These are phyloP conservation scores for Botrytis fragariae DNA, from an alignment of 2,329 filamentous ascomycete species.

Conservation along the genomic window DNA sequence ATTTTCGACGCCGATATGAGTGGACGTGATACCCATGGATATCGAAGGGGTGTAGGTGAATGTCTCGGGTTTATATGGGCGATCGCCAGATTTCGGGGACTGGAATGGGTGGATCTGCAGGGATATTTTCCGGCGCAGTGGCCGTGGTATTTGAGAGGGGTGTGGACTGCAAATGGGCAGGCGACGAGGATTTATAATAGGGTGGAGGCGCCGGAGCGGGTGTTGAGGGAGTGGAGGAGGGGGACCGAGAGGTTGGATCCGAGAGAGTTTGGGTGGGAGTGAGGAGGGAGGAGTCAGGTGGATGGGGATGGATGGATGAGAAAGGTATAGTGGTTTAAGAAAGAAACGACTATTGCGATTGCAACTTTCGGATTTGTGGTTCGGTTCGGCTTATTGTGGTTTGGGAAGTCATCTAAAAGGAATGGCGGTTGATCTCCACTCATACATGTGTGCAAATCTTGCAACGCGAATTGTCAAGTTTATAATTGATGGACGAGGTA, in stretches of 20 bases:
- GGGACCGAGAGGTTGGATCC: constrained; percentile 7
- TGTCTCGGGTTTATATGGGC: constrained; percentile 1
- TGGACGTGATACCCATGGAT: neutral
- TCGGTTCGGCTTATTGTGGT: neutral
- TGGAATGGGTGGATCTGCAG: neutral
- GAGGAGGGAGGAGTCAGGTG: neutral
- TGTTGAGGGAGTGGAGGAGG: neutral
- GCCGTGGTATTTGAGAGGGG: neutral
- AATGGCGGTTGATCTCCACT: neutral
- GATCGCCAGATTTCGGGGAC: neutral
- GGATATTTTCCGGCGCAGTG: constrained; percentile 4
- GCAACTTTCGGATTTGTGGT: too few species aligned
- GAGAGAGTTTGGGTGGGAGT: neutral
- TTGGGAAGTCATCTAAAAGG: neutral
- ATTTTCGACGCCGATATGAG: neutral
- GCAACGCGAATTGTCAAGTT: neutral
- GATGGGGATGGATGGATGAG: neutral
- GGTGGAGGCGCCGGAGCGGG: neutral
- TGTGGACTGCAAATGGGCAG: neutral
- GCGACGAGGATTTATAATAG: neutral
- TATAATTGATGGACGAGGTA: neutral
- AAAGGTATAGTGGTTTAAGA: too few species aligned
- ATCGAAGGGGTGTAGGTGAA: neutral
- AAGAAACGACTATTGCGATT: neutral
- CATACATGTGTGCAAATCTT: neutral